These are phyloP conservation scores for Ganoderma lucidum DNA, from an alignment of 1,284 basidiomycete genomes.

Conservation along the genomic window DNA sequence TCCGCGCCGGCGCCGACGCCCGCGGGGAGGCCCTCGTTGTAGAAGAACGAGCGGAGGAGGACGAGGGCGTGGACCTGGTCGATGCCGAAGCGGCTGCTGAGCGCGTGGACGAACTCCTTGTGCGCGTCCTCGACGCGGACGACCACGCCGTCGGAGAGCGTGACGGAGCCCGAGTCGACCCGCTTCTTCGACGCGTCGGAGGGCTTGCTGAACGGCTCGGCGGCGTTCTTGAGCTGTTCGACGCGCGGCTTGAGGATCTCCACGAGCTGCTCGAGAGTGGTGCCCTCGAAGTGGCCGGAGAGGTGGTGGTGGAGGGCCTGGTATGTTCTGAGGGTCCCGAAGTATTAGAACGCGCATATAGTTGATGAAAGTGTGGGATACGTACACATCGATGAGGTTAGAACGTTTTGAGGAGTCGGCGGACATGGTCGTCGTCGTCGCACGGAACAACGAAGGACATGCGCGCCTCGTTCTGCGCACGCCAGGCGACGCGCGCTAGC, in stretches of 20 bases:
- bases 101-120: slow-evolving; percentile 72
- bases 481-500: slow-evolving; percentile 16
- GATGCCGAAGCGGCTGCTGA: slow-evolving; percentile 76
- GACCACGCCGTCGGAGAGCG: slow-evolving; percentile 67
- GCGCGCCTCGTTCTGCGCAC: slow-evolving; percentile 25
- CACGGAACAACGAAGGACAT: slow-evolving; percentile 32
- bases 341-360: background rate
- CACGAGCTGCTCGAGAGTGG: slow-evolving; percentile 61
- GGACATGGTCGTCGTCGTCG: slow-evolving; percentile 45
- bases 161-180: slow-evolving; percentile 70
- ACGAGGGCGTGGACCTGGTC: slow-evolving; percentile 80
- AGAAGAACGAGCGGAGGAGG: slow-evolving; percentile 79
- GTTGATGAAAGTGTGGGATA: slow-evolving; percentile 5
- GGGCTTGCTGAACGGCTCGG: slow-evolving; percentile 71
- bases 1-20: slow-evolving; percentile 45
- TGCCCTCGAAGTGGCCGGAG: slow-evolving; percentile 63
- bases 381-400: slow-evolving; percentile 65
- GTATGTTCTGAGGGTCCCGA: slow-evolving; percentile 59
- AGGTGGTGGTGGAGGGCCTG: slow-evolving; percentile 69
- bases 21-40: slow-evolving; percentile 76
- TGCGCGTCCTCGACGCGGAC: slow-evolving; percentile 70
- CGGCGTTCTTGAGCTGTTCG: slow-evolving; percentile 60
- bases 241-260: slow-evolving; percentile 66
- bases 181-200: slow-evolving; percentile 70
- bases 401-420: slow-evolving; percentile 56